Percentiles rank a stretch among this genome's conserved stretches.
These are phyloP conservation scores for Solanum pimpinellifolium DNA, from an alignment of 257 asterid species.

Conservation along the genomic window DNA sequence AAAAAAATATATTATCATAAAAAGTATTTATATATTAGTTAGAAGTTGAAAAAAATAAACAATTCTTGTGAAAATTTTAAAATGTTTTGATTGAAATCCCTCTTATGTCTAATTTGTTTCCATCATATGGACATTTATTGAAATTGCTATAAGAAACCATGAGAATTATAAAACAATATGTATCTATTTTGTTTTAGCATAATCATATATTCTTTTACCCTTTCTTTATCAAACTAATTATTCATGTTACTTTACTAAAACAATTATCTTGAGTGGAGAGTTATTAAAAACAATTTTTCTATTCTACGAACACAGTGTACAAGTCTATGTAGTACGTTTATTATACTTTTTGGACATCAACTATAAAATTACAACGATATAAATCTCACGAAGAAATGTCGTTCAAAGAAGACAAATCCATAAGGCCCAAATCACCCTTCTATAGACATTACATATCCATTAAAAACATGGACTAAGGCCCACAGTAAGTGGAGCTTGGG, in stretches of 20 bases:
- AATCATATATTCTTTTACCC: background rate
- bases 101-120: background rate
- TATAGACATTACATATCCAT: background rate
- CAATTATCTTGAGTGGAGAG: fast-evolving
- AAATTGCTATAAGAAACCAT: background rate
- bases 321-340: background rate
- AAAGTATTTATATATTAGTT: background rate
- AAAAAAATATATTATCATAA: background rate
- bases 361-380: background rate
- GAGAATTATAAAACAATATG: background rate
- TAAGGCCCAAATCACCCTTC: background rate
- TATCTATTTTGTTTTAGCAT: background rate
- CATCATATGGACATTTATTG: background rate
- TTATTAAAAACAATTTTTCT: background rate
- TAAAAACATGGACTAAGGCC: background rate
- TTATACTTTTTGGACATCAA: background rate
- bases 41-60: background rate
- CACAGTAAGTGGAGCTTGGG: background rate
- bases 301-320: fast-evolving
- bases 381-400: background rate
- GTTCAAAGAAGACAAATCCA: background rate
- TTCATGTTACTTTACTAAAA: background rate
- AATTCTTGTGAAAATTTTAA: background rate
- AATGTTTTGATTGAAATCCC: background rate
- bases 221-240: background rate